A percentile compares a stretch with the other conserved stretches of the same genome.
These are phyloP conservation scores for Juglanconis juglandina DNA, from an alignment of 2,329 filamentous ascomycete species.

Conservation along the genomic window DNA sequence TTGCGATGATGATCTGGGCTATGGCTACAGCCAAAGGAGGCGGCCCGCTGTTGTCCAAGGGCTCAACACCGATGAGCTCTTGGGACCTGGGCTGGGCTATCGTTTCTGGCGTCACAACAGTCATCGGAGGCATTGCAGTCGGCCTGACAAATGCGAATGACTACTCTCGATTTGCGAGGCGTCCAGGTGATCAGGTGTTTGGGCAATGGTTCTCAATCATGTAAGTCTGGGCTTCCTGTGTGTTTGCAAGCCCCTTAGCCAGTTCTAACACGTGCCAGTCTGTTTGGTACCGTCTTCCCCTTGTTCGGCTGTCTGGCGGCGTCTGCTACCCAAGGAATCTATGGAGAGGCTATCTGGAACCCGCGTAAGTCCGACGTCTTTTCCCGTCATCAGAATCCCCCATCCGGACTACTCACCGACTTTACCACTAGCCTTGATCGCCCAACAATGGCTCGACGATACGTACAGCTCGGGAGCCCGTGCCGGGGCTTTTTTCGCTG, in stretches of 20 bases:
- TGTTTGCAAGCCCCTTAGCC: not conserved
- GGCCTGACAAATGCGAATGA: constrained; percentile 20
- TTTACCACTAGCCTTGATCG: constrained; percentile 7
- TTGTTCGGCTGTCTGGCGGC: constrained; percentile 12
- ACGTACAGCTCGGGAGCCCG: constrained; percentile 26
- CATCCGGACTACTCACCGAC: not conserved
- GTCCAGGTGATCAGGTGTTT: constrained; percentile 12
- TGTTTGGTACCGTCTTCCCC: constrained; percentile 13
- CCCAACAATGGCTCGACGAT: constrained; percentile 15
- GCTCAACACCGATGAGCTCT: constrained; percentile 24
- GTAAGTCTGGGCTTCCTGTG: constrained; percentile 17
- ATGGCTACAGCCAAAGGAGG: constrained; percentile 27
- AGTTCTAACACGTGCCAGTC: constrained; percentile 25
- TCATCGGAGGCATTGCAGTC: constrained; percentile 33
- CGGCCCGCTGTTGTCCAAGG: constrained; percentile 25
- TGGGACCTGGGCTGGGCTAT: constrained; percentile 34
- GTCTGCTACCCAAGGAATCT: constrained; percentile 11
- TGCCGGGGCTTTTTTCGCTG: constrained; percentile 44
- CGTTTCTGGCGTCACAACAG: constrained; percentile 35
- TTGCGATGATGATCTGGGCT: constrained; percentile 35
- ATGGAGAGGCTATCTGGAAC: constrained; percentile 14
- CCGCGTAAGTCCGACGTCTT: constrained; percentile 6
- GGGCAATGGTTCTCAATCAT: constrained; percentile 13
- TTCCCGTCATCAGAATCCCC: not conserved
- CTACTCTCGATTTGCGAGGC: constrained; percentile 13